Conservation (phyloP, 768 basidiomycete species). For the Hemileccinum impolitum region DNA sequence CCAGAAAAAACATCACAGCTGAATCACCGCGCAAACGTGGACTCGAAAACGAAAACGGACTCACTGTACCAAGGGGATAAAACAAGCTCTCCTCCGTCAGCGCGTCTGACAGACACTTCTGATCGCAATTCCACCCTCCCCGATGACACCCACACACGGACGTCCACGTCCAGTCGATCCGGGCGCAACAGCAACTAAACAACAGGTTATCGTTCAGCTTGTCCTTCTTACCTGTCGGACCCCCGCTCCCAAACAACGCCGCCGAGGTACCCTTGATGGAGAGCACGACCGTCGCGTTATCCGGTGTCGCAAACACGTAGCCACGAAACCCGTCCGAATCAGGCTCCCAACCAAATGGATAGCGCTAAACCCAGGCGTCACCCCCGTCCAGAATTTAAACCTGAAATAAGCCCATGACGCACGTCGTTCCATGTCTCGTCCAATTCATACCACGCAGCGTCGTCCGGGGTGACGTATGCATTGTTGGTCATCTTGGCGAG, state of each 20-base stretch:
- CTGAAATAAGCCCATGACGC: constrained; percentile 4
- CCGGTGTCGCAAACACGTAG: constrained; percentile 80
- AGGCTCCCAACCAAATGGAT: constrained; percentile 91
- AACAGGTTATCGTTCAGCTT: constrained; percentile 91
- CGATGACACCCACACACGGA: constrained; percentile 89
- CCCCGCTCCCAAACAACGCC: constrained; percentile 65
- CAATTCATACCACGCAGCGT: constrained; percentile 76
- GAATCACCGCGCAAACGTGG: neutral
- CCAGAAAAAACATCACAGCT: neutral
- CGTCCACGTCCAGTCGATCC: constrained; percentile 90
- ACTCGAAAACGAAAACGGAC: constrained; percentile 26
- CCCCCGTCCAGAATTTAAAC: too few species aligned
- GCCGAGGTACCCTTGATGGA: constrained; percentile 95
- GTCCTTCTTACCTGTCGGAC: constrained; percentile 87
- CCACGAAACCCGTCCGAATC: constrained; percentile 87
- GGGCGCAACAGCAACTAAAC: constrained; percentile 93
- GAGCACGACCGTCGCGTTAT: constrained; percentile 82
- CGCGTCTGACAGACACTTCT: constrained; percentile 71
- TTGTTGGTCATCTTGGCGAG: constrained; percentile 97
- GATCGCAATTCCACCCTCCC: constrained; percentile 77
- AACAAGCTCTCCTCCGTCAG: constrained; percentile 80
- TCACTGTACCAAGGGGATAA: constrained; percentile 84
- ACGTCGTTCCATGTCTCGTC: constrained; percentile 61
- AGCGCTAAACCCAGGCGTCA: constrained; percentile 16
- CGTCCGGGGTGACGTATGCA: constrained; percentile 69